A percentile compares a stretch with the other conserved stretches of the same genome.
Conservation (phyloP, 441 rosid genomes). For the Adansonia madagascariensis region DNA sequence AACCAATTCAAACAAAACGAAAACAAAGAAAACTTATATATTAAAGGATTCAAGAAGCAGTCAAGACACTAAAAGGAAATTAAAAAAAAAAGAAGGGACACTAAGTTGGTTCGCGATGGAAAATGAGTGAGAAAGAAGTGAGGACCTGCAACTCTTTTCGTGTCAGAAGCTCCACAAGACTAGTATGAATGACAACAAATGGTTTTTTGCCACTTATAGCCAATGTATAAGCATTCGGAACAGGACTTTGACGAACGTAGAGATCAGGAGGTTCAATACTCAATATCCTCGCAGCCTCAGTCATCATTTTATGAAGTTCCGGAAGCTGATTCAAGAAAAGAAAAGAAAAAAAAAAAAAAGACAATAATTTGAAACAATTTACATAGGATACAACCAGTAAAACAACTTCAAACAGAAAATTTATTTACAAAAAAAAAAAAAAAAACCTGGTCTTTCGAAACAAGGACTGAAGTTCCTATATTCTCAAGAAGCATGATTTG, state of each 20-base stretch:
- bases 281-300: slow-evolving; percentile 76
- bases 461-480: slow-evolving; percentile 91
- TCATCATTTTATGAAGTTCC: slow-evolving; percentile 83
- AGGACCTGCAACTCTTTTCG: slow-evolving; percentile 81
- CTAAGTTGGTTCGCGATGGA: background rate
- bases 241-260: slow-evolving; percentile 87
- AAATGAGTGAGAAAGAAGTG: slow-evolving; percentile 20
- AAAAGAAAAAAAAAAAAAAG: background rate
- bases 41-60: background rate
- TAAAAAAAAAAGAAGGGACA: background rate
- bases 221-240: slow-evolving; percentile 86
- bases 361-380: slow-evolving; percentile 5
- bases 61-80: background rate
- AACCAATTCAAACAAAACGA: background rate
- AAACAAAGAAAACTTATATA: background rate
- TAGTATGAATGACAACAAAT: slow-evolving; percentile 83
- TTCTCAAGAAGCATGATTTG: slow-evolving; percentile 97
- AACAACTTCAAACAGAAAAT: background rate
- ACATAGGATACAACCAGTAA: background rate
- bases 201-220: slow-evolving; percentile 90
- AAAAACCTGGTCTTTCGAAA: slow-evolving; percentile 78
- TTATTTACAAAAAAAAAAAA: background rate
- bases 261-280: slow-evolving; percentile 86
- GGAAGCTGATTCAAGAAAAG: slow-evolving; percentile 56
- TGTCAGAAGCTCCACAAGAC: slow-evolving; percentile 90